Evolutionary conservation across 2,329 filamentous ascomycete genomes (phyloP).

Genomic region (Gaeumannomyces tritici): DNA sequence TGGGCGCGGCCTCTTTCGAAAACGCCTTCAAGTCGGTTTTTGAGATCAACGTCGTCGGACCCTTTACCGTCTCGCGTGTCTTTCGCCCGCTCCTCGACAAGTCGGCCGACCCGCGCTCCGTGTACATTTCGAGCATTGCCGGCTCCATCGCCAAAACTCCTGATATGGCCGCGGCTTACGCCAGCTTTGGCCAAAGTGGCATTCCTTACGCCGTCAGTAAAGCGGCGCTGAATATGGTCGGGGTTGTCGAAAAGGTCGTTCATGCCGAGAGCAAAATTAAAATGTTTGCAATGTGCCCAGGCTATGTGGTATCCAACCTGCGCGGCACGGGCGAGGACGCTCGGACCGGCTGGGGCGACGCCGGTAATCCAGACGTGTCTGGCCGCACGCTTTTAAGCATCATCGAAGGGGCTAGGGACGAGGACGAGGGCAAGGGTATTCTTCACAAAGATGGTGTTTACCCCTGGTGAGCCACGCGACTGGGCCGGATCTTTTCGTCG

Average conservation of each 20-base stretch:
- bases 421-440: background rate
- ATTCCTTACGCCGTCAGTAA: too few species aligned
- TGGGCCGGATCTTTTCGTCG: too few species aligned
- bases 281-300: background rate
- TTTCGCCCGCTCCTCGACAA: slow-evolving; percentile 21
- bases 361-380: background rate
- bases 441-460: slow-evolving; percentile 1
- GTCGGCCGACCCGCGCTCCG: slow-evolving; percentile 14
- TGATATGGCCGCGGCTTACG: too few species aligned
- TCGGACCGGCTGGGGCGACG: background rate
- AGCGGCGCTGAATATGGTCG: too few species aligned
- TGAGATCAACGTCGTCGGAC: slow-evolving; percentile 20
- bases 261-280: slow-evolving; percentile 24
- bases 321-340: background rate
- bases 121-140: slow-evolving; percentile 12
- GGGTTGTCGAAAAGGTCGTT: background rate
- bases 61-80: slow-evolving; percentile 17
- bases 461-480: background rate
- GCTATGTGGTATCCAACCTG: background rate
- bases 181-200: too few species aligned
- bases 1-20: too few species aligned
- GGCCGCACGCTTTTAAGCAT: background rate
- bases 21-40: background rate
- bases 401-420: background rate
- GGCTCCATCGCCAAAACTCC: background rate